phyloP scores from a whole-genome alignment of 2,329 filamentous ascomycete genomes.

The Colletotrichum kahawae region DNA sequence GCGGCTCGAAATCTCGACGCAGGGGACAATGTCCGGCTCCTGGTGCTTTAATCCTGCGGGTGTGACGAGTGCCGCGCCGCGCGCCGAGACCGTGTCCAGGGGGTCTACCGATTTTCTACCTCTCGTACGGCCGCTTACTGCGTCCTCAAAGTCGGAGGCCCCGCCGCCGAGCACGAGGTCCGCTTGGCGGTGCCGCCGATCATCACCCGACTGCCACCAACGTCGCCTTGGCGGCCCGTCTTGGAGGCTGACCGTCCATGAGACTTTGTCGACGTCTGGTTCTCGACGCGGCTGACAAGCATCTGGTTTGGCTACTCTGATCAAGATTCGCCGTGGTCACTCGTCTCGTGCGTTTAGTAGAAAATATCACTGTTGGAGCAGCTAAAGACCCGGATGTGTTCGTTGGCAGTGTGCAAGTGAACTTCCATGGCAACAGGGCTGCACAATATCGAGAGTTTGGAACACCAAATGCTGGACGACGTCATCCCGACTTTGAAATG shows the following conservation, averaged over 20 bases:
- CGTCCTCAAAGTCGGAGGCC: not conserved
- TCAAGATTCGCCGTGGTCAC: not conserved
- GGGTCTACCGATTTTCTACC: not conserved
- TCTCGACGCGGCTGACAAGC: not conserved
- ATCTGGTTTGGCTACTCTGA: not conserved
- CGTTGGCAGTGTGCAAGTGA: no score
- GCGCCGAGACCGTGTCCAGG: not conserved
- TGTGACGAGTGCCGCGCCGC: constrained; percentile 18
- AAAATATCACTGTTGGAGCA: not conserved
- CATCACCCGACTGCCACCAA: not conserved
- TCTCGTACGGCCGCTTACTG: not conserved
- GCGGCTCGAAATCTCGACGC: not conserved
- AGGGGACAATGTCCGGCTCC: not conserved
- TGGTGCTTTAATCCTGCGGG: not conserved
- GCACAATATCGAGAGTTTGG: not conserved
- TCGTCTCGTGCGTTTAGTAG: not conserved
- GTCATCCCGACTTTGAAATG: not conserved
- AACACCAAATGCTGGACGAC: not conserved
- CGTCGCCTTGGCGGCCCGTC: not conserved
- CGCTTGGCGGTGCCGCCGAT: constrained; percentile 13
- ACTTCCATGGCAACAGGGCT: not conserved
- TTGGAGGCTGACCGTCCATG: constrained; percentile 2
- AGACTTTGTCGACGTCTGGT: not conserved
- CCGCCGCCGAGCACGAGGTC: constrained; percentile 5
- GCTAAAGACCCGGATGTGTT: not conserved